phyloP scores from a whole-genome alignment of 352 stramenopile species.

The Pythium periplocum region DNA sequence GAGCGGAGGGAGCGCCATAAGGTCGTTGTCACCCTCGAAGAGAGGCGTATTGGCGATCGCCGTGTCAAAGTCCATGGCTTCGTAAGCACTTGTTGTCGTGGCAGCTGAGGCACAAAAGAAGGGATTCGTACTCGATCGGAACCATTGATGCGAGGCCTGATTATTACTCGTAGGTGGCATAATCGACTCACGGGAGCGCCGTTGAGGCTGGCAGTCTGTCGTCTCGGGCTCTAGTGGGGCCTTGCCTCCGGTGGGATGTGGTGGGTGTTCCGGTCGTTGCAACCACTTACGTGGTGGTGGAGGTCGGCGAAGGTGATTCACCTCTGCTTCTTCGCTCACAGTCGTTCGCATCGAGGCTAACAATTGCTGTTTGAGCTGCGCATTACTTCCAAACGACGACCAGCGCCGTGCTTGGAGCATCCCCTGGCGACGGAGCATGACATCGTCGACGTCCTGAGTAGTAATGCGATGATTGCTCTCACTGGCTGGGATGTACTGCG shows the following conservation, averaged over 20 bases:
- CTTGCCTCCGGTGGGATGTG: too few species aligned
- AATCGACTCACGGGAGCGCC: too few species aligned
- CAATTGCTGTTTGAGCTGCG: slow-evolving; percentile 20
- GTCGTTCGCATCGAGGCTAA: too few species aligned
- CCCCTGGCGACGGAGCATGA: too few species aligned
- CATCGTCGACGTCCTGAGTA: slow-evolving; percentile 5
- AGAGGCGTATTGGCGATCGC: slow-evolving; percentile 63
- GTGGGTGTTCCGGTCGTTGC: too few species aligned
- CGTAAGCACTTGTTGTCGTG: slow-evolving; percentile 15
- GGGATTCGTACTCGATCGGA: slow-evolving; percentile 44
- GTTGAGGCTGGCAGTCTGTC: too few species aligned
- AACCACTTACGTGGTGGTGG: too few species aligned
- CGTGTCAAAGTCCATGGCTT: slow-evolving; percentile 63
- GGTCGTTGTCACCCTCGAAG: slow-evolving; percentile 37
- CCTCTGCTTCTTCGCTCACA: too few species aligned
- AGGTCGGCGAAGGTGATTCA: too few species aligned
- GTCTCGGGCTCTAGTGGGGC: too few species aligned
- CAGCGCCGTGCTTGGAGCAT: slow-evolving; percentile 15
- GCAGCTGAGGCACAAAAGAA: slow-evolving; percentile 31
- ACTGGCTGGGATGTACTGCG: slow-evolving; percentile 10
- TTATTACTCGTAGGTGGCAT: not conserved
- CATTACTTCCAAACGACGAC: slow-evolving; percentile 41
- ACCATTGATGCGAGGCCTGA: slow-evolving; percentile 34
- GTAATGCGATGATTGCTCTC: slow-evolving; percentile 3
- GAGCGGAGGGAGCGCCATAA: slow-evolving; percentile 51